Evolutionary conservation across 257 asterid genomes (phyloP).

Genomic region (Nicotiana noctiflora): DNA sequence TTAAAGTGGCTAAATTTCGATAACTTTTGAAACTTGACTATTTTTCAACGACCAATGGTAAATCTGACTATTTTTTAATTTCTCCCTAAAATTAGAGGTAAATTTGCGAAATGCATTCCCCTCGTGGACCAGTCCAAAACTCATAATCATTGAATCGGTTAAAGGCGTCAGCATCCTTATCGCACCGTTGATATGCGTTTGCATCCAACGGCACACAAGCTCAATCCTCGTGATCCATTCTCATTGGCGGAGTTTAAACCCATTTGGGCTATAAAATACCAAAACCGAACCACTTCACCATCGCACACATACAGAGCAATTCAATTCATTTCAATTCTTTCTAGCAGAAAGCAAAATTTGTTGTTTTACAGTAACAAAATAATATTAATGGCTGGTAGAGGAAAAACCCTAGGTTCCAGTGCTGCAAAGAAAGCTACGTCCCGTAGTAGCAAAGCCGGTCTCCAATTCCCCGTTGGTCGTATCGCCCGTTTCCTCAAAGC

Average conservation of each 20-base stretch:
- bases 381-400: conserved; percentile 66
- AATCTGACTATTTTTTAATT: no score
- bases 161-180: background rate
- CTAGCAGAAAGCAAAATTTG: background rate
- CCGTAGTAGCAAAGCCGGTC: conserved; percentile 71
- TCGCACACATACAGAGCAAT: background rate
- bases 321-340: no score
- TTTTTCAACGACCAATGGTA: no score
- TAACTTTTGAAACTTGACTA: no score
- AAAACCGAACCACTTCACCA: background rate
- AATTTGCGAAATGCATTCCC: background rate
- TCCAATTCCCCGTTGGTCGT: conserved; percentile 83
- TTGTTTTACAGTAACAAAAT: background rate
- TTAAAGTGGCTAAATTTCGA: no score
- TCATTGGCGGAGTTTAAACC: conserved; percentile 22
- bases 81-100: background rate
- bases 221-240: conserved; percentile 27
- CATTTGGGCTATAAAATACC: conserved; percentile 34
- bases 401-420: conserved; percentile 67
- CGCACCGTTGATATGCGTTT: conserved; percentile 15
- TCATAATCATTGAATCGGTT: background rate
- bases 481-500: conserved; percentile 76
- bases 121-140: background rate
- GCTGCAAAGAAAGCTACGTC: conserved; percentile 68
- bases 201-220: conserved; percentile 29